phyloP scores from a whole-genome alignment of 495 filamentous ascomycete genomes.

The Lepidopterella palustris region DNA sequence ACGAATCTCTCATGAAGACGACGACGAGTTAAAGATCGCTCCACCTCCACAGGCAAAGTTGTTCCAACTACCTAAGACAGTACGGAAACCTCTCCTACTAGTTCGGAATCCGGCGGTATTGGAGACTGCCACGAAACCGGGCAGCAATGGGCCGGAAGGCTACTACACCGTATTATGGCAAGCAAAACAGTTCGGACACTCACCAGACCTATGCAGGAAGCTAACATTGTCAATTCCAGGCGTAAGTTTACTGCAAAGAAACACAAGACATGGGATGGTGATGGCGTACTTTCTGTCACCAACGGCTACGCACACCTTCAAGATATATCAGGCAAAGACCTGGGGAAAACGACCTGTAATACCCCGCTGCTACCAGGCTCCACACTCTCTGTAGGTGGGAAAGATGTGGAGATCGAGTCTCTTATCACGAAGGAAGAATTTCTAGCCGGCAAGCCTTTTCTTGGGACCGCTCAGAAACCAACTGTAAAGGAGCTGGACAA shows the following conservation, averaged over 20 bases:
- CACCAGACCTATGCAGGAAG: not conserved
- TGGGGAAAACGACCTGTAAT: conserved; percentile 54
- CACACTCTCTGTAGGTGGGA: conserved; percentile 59
- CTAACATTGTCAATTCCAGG: conserved; percentile 38
- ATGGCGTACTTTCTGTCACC: conserved; percentile 57
- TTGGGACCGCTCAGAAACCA: conserved; percentile 33
- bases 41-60: not conserved
- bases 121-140: conserved; percentile 6
- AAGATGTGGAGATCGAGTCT: conserved; percentile 68
- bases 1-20: conserved; percentile 25
- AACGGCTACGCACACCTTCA: conserved; percentile 56
- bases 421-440: conserved; percentile 58
- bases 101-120: conserved; percentile 34
- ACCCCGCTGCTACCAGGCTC: conserved; percentile 54
- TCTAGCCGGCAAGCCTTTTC: conserved; percentile 50
- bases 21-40: conserved; percentile 10
- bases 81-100: conserved; percentile 41
- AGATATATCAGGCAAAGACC: conserved; percentile 59
- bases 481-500: not conserved
- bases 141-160: conserved; percentile 30
- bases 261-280: conserved; percentile 85
- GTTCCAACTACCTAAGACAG: not conserved
- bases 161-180: conserved; percentile 69
- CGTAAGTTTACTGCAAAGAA: conserved; percentile 72
- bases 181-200: conserved; percentile 6